These are phyloP conservation scores for Ceratobasidium sp. DNA, from an alignment of 1,284 basidiomycete species.

Conservation along the genomic window DNA sequence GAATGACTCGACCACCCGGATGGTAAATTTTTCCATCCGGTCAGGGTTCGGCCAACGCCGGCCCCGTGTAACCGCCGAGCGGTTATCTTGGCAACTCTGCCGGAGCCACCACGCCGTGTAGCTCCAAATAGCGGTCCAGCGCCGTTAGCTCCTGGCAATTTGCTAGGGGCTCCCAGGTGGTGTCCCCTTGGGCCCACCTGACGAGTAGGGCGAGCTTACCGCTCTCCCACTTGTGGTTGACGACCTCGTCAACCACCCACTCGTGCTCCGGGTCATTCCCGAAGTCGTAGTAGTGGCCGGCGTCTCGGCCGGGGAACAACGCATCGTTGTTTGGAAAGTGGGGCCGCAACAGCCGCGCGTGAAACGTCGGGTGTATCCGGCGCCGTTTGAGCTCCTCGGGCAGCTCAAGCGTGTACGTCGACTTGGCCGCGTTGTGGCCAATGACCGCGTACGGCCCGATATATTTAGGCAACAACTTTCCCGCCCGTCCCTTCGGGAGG, in stretches of 20 bases:
- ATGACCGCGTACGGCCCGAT: constrained; percentile 40
- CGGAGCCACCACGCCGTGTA: constrained; percentile 46
- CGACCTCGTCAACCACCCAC: constrained; percentile 19
- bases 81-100: neutral
- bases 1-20: neutral
- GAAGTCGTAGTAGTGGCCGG: constrained; percentile 14
- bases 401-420: constrained; percentile 48
- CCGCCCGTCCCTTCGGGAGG: constrained; percentile 45
- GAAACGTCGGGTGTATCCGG: constrained; percentile 49
- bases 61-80: neutral
- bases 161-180: constrained; percentile 12
- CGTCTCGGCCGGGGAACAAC: neutral
- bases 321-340: constrained; percentile 49
- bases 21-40: neutral
- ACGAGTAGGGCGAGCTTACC: neutral
- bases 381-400: constrained; percentile 47
- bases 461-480: constrained; percentile 38
- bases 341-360: constrained; percentile 48
- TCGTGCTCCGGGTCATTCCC: constrained; percentile 11
- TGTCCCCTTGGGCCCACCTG: constrained; percentile 14
- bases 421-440: neutral
- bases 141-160: constrained; percentile 50
- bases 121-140: constrained; percentile 53
- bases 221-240: constrained; percentile 1
- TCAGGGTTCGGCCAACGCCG: neutral